These are phyloP conservation scores for Leccinum aurantiacum DNA, from an alignment of 768 basidiomycete species.

Conservation along the genomic window DNA sequence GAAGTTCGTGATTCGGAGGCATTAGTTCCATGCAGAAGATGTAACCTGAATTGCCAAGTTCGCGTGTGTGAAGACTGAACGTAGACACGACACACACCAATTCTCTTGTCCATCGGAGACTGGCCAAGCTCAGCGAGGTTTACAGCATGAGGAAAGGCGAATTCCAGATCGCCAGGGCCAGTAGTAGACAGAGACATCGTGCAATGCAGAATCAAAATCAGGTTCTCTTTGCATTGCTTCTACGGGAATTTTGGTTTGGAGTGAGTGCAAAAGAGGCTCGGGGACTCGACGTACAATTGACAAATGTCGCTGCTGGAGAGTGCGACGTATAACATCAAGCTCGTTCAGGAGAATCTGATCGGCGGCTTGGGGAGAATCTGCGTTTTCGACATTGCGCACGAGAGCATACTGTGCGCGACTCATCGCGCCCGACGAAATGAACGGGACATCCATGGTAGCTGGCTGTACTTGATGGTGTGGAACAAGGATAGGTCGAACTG, in stretches of 20 bases:
- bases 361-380: slow-evolving; percentile 53
- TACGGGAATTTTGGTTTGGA: slow-evolving; percentile 29
- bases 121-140: slow-evolving; percentile 72
- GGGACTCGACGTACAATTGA: slow-evolving; percentile 49
- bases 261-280: not conserved
- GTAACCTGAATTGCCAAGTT: slow-evolving; percentile 53
- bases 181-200: slow-evolving; percentile 47
- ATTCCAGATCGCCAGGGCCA: slow-evolving; percentile 51
- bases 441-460: slow-evolving; percentile 71
- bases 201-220: slow-evolving; percentile 74
- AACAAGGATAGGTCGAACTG: not conserved
- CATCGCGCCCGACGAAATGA: slow-evolving; percentile 74
- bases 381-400: slow-evolving; percentile 69
- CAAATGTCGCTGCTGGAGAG: slow-evolving; percentile 49
- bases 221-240: slow-evolving; percentile 63
- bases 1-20: slow-evolving; percentile 64
- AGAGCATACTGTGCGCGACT: slow-evolving; percentile 74
- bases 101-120: slow-evolving; percentile 61
- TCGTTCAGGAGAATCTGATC: slow-evolving; percentile 63
- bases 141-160: slow-evolving; percentile 74
- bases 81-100: slow-evolving; percentile 44
- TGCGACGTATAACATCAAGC: slow-evolving; percentile 53
- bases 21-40: slow-evolving; percentile 75
- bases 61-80: not conserved
- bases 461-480: not conserved